Conservation (phyloP, 805 yeast genomes). For the Kazachstania psychrophila region DNA sequence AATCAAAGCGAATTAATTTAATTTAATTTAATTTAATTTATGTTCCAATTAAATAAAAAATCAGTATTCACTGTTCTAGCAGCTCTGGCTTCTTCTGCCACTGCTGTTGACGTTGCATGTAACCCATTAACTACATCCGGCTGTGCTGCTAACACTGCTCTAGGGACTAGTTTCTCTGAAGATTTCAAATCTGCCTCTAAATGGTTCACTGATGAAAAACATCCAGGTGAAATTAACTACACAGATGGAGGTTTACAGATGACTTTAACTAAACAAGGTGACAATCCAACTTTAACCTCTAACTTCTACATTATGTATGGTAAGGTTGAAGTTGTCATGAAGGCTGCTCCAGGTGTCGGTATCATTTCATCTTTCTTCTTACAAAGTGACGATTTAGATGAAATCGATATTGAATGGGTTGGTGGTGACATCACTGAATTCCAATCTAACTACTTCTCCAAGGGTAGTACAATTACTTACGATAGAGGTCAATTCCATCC, state of each 20-base stretch:
- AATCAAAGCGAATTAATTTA: too few relatives aligned
- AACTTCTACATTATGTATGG: conserved; percentile 87
- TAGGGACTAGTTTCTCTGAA: conserved; percentile 45
- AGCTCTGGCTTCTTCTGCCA: not conserved
- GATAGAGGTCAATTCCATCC: conserved; percentile 70
- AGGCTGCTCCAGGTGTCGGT: conserved; percentile 73
- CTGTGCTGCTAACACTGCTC: conserved; percentile 49
- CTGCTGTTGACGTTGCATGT: conserved; percentile 24
- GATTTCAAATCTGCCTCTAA: conserved; percentile 40
- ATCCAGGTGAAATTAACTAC: conserved; percentile 37
- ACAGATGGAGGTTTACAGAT: conserved; percentile 52
- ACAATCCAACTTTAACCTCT: conserved; percentile 71
- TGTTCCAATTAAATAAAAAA: not conserved
- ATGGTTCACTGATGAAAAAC: conserved; percentile 35
- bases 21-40: too few relatives aligned
- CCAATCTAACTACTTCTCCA: conserved; percentile 72
- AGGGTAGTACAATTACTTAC: conserved; percentile 68
- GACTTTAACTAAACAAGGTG: conserved; percentile 51
- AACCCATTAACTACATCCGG: conserved; percentile 35
- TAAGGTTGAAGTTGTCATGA: conserved; percentile 57
- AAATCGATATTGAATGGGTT: conserved; percentile 80
- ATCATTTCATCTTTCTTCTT: conserved; percentile 72
- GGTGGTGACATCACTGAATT: conserved; percentile 71
- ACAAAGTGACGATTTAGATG: conserved; percentile 80
- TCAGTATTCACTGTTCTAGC: not conserved